These are phyloP conservation scores for Ramaria sp. DNA, from an alignment of 768 basidiomycete species.

Conservation along the genomic window DNA sequence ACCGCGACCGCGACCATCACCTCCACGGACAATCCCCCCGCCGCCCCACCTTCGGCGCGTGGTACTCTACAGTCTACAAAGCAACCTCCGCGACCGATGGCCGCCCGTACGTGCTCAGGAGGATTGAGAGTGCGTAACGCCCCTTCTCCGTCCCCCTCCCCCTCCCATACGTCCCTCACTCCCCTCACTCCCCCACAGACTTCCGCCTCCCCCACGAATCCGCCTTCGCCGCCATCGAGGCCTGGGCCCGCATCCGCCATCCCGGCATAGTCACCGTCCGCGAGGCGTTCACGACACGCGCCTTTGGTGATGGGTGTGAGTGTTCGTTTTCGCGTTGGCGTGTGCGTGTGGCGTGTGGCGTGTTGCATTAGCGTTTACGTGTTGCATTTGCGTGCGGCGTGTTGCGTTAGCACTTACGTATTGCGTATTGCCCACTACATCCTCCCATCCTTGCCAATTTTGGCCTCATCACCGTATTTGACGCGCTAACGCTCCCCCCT, in stretches of 20 bases:
- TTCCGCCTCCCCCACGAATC: conserved; percentile 73
- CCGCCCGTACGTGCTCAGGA: conserved; percentile 59
- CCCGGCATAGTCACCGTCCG: conserved; percentile 74
- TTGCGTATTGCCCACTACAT: too few species aligned
- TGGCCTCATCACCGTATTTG: too few species aligned
- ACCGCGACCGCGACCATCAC: too few species aligned
- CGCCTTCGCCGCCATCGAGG: conserved; percentile 74
- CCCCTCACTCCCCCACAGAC: conserved; percentile 32
- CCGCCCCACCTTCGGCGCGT: conserved; percentile 69
- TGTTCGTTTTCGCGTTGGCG: too few species aligned
- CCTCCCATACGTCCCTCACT: too few species aligned
- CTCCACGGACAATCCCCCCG: conserved; percentile 24
- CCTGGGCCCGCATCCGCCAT: conserved; percentile 78
- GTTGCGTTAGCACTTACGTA: too few species aligned
- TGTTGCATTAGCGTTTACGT: too few species aligned
- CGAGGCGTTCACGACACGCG: conserved; percentile 91
- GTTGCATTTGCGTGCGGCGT: too few species aligned
- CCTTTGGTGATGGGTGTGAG: conserved; percentile 85
- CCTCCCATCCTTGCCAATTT: too few species aligned
- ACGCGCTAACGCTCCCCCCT: too few species aligned
- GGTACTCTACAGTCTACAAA: conserved; percentile 77
- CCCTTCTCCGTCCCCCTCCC: too few species aligned
- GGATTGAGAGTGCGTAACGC: conserved; percentile 89
- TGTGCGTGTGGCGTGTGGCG: too few species aligned
- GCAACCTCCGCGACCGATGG: conserved; percentile 75